phyloP scores from a whole-genome alignment of 768 basidiomycete genomes.

The Tricholoma furcatifolium region DNA sequence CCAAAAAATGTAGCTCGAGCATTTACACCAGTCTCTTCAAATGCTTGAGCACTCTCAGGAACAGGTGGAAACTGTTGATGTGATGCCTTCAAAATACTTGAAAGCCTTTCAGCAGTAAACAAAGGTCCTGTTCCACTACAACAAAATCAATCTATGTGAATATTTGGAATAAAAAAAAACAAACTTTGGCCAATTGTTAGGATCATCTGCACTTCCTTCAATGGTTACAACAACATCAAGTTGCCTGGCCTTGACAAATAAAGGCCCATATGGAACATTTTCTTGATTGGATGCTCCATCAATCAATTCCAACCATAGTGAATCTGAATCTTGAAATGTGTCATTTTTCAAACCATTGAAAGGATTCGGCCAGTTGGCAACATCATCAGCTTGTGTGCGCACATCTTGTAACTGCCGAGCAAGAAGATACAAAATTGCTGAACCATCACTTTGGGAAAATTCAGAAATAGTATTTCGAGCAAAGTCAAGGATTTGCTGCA shows the following conservation, averaged over 20 bases:
- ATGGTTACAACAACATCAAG: constrained; percentile 78
- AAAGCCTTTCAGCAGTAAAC: constrained; percentile 41
- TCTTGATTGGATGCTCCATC: constrained; percentile 72
- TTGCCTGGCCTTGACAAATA: constrained; percentile 65
- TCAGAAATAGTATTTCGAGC: constrained; percentile 38
- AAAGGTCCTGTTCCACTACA: constrained; percentile 54
- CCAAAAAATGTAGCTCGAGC: constrained; percentile 78
- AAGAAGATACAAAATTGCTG: constrained; percentile 48
- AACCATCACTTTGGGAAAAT: constrained; percentile 33
- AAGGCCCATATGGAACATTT: constrained; percentile 68
- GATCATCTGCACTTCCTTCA: constrained; percentile 62
- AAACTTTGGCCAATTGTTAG: constrained; percentile 70
- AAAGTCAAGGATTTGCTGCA: constrained; percentile 50
- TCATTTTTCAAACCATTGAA: constrained; percentile 47
- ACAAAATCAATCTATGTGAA: not conserved
- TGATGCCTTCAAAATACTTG: constrained; percentile 40
- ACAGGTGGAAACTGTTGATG: constrained; percentile 68
- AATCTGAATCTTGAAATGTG: constrained; percentile 54
- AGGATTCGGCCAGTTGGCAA: constrained; percentile 71
- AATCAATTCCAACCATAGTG: constrained; percentile 58
- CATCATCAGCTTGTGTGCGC: constrained; percentile 52
- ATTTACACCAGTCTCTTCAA: constrained; percentile 61
- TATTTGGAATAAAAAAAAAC: constrained; percentile 13
- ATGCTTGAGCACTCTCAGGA: constrained; percentile 48
- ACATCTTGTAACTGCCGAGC: constrained; percentile 45